Evolutionary conservation across 306 rosid genomes (phyloP).

Genomic region (Lupinus albus): DNA sequence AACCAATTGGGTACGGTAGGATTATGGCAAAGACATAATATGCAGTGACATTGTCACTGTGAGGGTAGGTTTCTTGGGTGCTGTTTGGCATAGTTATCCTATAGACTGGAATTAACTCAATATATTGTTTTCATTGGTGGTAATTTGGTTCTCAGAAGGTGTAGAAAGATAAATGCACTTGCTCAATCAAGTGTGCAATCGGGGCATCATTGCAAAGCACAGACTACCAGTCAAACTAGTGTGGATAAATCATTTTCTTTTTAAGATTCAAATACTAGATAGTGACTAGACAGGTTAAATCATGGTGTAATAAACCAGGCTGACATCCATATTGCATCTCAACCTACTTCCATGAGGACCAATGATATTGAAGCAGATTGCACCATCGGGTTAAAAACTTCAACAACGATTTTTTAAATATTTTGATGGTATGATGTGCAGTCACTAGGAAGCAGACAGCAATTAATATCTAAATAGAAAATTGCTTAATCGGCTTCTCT

Average conservation of each 20-base stretch:
- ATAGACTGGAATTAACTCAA: neutral
- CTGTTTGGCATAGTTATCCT: neutral
- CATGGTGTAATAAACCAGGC: neutral
- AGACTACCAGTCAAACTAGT: neutral
- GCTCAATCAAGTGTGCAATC: neutral
- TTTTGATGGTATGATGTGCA: neutral
- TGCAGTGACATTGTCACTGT: neutral
- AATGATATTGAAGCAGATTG: neutral
- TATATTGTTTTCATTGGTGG: neutral
- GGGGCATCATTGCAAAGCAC: neutral
- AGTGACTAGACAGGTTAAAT: neutral
- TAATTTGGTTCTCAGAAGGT: neutral
- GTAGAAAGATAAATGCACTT: neutral
- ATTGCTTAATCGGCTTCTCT: neutral
- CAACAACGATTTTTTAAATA: neutral
- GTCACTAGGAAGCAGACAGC: neutral
- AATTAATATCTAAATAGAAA: neutral
- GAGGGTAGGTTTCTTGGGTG: neutral
- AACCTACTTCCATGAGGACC: no score
- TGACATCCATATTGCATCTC: no score
- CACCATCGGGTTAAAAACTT: neutral
- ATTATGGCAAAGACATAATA: neutral
- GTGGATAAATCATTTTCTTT: neutral
- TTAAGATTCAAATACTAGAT: neutral
- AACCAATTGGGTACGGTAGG: neutral